These are phyloP conservation scores for Cryptococcus sp. DNA, from an alignment of 1,284 basidiomycete species.

Conservation along the genomic window DNA sequence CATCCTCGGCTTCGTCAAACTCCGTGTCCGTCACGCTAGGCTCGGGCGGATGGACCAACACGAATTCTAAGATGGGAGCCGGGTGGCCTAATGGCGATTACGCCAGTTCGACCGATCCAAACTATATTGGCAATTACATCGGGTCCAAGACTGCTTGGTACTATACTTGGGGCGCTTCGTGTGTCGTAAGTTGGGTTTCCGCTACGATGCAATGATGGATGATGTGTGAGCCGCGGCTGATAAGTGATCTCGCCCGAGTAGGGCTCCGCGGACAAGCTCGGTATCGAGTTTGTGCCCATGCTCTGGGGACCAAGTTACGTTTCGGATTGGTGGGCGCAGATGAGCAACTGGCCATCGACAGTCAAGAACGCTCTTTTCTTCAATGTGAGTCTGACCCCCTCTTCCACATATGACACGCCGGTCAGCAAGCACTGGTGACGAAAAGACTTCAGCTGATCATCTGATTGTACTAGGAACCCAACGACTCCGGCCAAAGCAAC, in stretches of 20 bases:
- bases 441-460: background rate
- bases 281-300: slow-evolving; percentile 65
- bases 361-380: slow-evolving; percentile 63
- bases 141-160: slow-evolving; percentile 43
- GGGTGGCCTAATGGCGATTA: slow-evolving; percentile 65
- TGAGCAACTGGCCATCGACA: slow-evolving; percentile 55
- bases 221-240: background rate
- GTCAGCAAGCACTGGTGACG: background rate
- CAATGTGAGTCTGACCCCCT: slow-evolving; percentile 57
- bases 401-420: background rate
- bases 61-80: slow-evolving; percentile 61
- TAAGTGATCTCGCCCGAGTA: background rate
- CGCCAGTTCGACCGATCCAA: slow-evolving; percentile 51
- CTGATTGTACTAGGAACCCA: slow-evolving; percentile 54
- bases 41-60: slow-evolving; percentile 30
- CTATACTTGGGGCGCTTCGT: slow-evolving; percentile 51
- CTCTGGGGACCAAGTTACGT: slow-evolving; percentile 63
- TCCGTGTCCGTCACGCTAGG: slow-evolving; percentile 12
- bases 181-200: slow-evolving; percentile 20
- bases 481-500: slow-evolving; percentile 65
- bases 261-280: slow-evolving; percentile 54
- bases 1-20: slow-evolving; percentile 11
- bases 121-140: slow-evolving; percentile 57
- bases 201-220: background rate
- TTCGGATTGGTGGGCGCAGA: slow-evolving; percentile 37